Evolutionary conservation across 2,329 filamentous ascomycete species (phyloP).

Genomic region (Hysterium pulicare): DNA sequence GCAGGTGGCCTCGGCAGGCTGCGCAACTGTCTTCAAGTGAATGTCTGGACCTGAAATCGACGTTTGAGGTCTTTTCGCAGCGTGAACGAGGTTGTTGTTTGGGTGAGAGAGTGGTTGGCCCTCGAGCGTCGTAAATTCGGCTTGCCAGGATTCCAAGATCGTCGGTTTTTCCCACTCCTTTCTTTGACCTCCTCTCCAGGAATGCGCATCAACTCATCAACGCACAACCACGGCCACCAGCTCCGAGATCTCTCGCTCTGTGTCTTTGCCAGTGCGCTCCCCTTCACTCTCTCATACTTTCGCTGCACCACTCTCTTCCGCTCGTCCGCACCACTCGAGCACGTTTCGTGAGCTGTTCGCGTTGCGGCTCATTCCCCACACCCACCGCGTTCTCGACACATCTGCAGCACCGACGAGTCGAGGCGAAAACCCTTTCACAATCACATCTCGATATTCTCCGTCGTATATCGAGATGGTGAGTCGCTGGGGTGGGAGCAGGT

Average conservation of each 20-base stretch:
- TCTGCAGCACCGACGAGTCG: conserved; percentile 7
- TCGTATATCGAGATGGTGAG: conserved; percentile 22
- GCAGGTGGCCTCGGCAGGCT: neutral
- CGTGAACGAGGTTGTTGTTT: neutral
- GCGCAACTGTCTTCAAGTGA: neutral
- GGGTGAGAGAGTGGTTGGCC: neutral
- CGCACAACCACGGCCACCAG: neutral
- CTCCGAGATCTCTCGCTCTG: neutral
- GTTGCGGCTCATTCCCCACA: conserved; percentile 8
- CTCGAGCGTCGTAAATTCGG: neutral
- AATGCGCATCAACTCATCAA: conserved; percentile 4
- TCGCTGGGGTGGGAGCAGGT: conserved; percentile 17
- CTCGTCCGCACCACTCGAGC: neutral
- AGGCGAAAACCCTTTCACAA: neutral
- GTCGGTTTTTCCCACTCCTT: conserved; percentile 2
- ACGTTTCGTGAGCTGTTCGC: conserved; percentile 17
- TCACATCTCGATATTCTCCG: conserved; percentile 8
- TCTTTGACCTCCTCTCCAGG: neutral
- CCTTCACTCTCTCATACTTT: neutral
- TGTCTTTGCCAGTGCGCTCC: conserved; percentile 1
- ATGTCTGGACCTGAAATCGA: neutral
- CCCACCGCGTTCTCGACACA: conserved; percentile 14
- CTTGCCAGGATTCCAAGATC: neutral
- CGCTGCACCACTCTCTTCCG: neutral
- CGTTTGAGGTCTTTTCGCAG: too few relatives aligned